Conservation (phyloP, 768 basidiomycete species). For the Agrocybe pediades region DNA sequence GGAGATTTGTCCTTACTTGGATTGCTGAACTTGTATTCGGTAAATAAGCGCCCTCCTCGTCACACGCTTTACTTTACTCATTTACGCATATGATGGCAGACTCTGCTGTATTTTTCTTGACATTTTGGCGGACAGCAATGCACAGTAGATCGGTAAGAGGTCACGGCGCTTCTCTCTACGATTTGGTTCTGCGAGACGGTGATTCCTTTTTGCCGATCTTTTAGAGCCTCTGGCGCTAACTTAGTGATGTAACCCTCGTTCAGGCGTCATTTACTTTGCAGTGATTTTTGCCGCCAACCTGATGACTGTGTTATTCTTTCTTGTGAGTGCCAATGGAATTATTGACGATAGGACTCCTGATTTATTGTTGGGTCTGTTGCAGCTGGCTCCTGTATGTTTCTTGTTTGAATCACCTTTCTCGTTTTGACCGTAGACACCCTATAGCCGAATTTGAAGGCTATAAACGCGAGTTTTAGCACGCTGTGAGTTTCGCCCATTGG, state of each 20-base stretch:
- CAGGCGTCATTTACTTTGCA: slow-evolving; percentile 36
- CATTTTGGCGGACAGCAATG: slow-evolving; percentile 27
- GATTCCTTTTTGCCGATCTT: neutral
- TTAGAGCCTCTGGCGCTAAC: neutral
- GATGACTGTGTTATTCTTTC: slow-evolving; percentile 31
- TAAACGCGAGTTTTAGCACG: slow-evolving; percentile 40
- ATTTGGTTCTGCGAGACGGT: slow-evolving; percentile 37
- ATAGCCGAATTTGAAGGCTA: slow-evolving; percentile 35
- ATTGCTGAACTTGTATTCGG: slow-evolving; percentile 38
- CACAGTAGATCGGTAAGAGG: slow-evolving; percentile 15
- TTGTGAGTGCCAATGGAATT: slow-evolving; percentile 21
- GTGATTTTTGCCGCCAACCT: slow-evolving; percentile 35
- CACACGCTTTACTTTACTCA: neutral
- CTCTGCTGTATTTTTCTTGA: slow-evolving; percentile 31
- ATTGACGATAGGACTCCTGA: neutral
- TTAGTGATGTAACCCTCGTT: neutral
- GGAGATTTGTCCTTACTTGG: slow-evolving; percentile 37
- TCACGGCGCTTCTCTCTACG: slow-evolving; percentile 21
- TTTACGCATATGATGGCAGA: slow-evolving; percentile 18
- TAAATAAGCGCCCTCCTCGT: slow-evolving; percentile 9
- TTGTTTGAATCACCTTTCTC: neutral
- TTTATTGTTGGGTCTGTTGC: neutral
- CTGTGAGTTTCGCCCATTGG: slow-evolving; percentile 22
- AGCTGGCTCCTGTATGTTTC: slow-evolving; percentile 27
- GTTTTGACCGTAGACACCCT: neutral